Percentiles rank a stretch among this genome's conserved stretches.
phyloP scores from a whole-genome alignment of 2,329 filamentous ascomycete species.

The Calonectria pseudoturangicola region DNA sequence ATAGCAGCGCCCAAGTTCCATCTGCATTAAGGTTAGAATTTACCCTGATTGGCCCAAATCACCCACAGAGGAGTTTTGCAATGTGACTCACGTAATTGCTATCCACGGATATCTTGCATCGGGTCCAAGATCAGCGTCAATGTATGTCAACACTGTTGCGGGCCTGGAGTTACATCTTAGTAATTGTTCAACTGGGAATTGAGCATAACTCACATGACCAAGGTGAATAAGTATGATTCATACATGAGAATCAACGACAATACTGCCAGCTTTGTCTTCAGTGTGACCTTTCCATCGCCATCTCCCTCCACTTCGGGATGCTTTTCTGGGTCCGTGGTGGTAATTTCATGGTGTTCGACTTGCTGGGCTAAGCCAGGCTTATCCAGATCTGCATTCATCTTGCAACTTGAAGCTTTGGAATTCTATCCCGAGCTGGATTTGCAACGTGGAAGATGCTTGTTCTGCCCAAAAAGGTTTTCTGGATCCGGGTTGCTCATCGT shows the following conservation, averaged over 20 bases:
- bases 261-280: constrained; percentile 47
- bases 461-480: not conserved
- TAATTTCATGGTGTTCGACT: constrained; percentile 33
- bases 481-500: too few relatives aligned
- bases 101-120: constrained; percentile 59
- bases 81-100: constrained; percentile 47
- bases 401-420: not conserved
- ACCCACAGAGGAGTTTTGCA: not conserved
- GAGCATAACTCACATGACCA: constrained; percentile 43
- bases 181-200: not conserved
- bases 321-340: constrained; percentile 29
- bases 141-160: constrained; percentile 57
- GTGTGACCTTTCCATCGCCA: constrained; percentile 42
- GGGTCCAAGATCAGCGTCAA: constrained; percentile 59
- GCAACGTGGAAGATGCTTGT: not conserved
- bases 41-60: not conserved
- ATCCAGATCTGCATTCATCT: constrained; percentile 27
- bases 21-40: constrained; percentile 23
- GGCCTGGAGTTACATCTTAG: constrained; percentile 43
- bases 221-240: constrained; percentile 47
- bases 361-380: constrained; percentile 25
- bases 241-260: constrained; percentile 48
- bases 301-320: constrained; percentile 2
- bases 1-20: constrained; percentile 56
- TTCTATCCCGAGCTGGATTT: not conserved